A percentile compares a stretch with the other conserved stretches of the same genome.
Conservation (phyloP, 495 filamentous ascomycete genomes). For the Oleoguttula mirabilis region DNA sequence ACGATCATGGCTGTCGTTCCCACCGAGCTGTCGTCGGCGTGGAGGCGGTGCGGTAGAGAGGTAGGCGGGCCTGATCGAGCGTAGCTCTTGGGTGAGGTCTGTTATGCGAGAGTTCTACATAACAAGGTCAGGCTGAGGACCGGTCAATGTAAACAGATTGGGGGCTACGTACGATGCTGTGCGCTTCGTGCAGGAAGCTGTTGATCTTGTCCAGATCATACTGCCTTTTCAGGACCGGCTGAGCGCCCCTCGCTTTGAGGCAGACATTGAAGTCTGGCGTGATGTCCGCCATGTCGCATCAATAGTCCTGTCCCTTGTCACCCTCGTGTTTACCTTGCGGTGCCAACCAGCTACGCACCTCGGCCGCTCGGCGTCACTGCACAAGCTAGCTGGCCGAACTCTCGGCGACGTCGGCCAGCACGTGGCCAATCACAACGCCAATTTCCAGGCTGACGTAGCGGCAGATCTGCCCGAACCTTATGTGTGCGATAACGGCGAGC, state of each 20-base stretch:
- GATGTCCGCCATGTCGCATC: conserved; percentile 42
- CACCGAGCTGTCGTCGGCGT: conserved; percentile 34
- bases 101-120: conserved; percentile 71
- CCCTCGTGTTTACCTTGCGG: too few relatives aligned
- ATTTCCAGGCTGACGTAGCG: too few relatives aligned
- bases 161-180: conserved; percentile 61
- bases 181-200: conserved; percentile 90
- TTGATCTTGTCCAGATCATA: conserved; percentile 46
- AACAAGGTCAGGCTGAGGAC: conserved; percentile 5
- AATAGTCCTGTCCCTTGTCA: too few relatives aligned
- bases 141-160: conserved; percentile 1
- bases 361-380: too few relatives aligned
- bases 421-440: too few relatives aligned
- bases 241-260: conserved; percentile 45
- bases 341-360: too few relatives aligned
- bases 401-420: too few relatives aligned
- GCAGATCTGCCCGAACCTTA: too few relatives aligned
- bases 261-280: conserved; percentile 59
- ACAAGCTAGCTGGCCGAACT: too few relatives aligned
- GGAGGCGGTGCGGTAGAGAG: conserved; percentile 57
- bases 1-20: conserved; percentile 38
- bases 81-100: conserved; percentile 64
- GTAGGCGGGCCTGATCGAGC: conserved; percentile 76
- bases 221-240: conserved; percentile 31
- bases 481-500: too few relatives aligned